These are phyloP conservation scores for Oryza glumipatula DNA, from an alignment of 176 grass and related monocot genomes.

Conservation along the genomic window DNA sequence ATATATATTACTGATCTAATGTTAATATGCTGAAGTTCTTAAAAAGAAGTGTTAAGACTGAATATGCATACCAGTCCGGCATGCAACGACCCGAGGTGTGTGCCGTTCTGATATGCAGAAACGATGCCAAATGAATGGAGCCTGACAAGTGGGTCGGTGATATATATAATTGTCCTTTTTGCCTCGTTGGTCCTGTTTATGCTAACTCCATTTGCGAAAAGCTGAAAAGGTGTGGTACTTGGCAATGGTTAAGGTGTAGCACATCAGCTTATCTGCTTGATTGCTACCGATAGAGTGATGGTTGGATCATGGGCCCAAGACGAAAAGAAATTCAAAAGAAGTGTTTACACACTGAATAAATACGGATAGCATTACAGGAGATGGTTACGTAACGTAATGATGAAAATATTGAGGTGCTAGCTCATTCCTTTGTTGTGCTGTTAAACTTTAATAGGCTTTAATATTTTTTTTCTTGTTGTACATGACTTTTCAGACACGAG, in stretches of 20 bases:
- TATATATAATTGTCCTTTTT: neutral
- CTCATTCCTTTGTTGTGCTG: neutral
- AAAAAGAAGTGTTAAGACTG: no score
- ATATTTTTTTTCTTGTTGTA: neutral
- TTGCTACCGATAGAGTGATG: neutral
- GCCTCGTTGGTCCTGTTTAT: neutral
- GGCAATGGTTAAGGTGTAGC: neutral
- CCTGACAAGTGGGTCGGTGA: neutral
- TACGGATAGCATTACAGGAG: neutral
- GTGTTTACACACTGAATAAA: neutral
- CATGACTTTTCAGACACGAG: neutral
- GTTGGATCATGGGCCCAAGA: neutral
- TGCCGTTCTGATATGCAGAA: neutral
- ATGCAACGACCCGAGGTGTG: neutral
- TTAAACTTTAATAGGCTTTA: neutral
- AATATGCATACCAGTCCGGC: neutral
- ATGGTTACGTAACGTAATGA: neutral
- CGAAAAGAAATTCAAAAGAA: neutral
- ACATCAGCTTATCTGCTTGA: neutral
- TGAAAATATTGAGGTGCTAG: neutral
- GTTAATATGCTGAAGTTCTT: no score
- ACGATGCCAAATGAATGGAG: neutral
- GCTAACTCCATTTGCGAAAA: neutral
- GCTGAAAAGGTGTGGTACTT: neutral
- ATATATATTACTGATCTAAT: neutral